phyloP scores from a whole-genome alignment of 2,329 filamentous ascomycete genomes.

The Mariannaea elegans region DNA sequence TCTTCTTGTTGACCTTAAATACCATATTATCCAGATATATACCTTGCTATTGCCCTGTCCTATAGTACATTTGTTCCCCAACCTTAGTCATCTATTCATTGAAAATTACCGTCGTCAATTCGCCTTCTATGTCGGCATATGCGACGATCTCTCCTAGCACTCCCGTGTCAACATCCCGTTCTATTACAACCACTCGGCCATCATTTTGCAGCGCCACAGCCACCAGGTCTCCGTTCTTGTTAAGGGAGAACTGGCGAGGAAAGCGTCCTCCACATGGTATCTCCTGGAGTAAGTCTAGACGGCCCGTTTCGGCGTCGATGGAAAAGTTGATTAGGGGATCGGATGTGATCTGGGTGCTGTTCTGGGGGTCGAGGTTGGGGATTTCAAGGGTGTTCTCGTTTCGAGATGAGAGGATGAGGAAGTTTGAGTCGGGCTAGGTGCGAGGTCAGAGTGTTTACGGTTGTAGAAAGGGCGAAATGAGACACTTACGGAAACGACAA shows the following conservation, averaged over 20 bases:
- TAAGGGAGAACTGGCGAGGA: constrained; percentile 75
- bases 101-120: constrained; percentile 59
- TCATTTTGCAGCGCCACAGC: constrained; percentile 73
- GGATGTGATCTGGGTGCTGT: constrained; percentile 58
- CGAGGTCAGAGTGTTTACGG: constrained; percentile 6
- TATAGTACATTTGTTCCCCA: not conserved
- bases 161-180: constrained; percentile 67
- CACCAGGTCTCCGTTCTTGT: constrained; percentile 68
- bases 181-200: constrained; percentile 67
- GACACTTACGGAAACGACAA: constrained; percentile 63
- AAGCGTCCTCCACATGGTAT: constrained; percentile 70
- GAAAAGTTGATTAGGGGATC: constrained; percentile 72
- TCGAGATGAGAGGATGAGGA: constrained; percentile 74
- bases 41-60: not conserved
- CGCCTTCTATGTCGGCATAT: constrained; percentile 52
- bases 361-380: constrained; percentile 53
- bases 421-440: constrained; percentile 64
- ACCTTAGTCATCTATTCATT: constrained; percentile 44
- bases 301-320: constrained; percentile 63
- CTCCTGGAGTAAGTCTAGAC: constrained; percentile 63
- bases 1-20: not conserved
- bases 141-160: constrained; percentile 59
- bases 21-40: not conserved
- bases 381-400: constrained; percentile 64
- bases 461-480: not conserved